Evolutionary conservation across 768 basidiomycete genomes (phyloP).

Genomic region (Mycena galopus): DNA sequence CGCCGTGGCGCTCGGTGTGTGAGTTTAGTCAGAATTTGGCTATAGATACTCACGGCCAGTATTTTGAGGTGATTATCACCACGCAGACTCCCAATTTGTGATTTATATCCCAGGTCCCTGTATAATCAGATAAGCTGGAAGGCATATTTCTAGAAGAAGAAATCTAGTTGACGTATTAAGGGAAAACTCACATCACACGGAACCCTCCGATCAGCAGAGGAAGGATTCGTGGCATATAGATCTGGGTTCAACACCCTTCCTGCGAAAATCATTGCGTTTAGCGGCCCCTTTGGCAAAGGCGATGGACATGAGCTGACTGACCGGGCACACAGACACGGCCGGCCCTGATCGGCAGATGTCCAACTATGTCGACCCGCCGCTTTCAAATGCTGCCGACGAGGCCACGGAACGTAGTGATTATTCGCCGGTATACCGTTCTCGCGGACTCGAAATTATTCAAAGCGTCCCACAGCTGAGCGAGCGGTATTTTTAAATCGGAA

Average conservation of each 20-base stretch:
- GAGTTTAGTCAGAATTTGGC: conserved; percentile 5
- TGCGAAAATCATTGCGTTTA: no score
- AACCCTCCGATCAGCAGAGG: not conserved
- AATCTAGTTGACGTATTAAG: not conserved
- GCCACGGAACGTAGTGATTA: no score
- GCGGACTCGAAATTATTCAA: not conserved
- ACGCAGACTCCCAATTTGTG: not conserved
- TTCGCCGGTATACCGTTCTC: not conserved
- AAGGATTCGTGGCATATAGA: not conserved
- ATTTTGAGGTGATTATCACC: not conserved
- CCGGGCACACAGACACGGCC: no score
- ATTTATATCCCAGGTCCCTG: not conserved
- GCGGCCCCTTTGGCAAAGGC: no score
- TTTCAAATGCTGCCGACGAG: no score
- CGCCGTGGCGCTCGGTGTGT: not conserved
- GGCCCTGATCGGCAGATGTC: no score
- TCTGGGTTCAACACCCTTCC: not conserved
- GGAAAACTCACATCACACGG: not conserved
- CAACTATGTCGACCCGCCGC: no score
- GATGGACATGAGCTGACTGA: no score
- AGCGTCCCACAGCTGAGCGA: not conserved
- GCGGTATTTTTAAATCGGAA: not conserved
- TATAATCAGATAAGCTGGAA: not conserved
- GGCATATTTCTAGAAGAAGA: not conserved
- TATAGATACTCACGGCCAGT: not conserved